Conservation (phyloP, 148 eudicot genomes). For the Spergularia marina region DNA sequence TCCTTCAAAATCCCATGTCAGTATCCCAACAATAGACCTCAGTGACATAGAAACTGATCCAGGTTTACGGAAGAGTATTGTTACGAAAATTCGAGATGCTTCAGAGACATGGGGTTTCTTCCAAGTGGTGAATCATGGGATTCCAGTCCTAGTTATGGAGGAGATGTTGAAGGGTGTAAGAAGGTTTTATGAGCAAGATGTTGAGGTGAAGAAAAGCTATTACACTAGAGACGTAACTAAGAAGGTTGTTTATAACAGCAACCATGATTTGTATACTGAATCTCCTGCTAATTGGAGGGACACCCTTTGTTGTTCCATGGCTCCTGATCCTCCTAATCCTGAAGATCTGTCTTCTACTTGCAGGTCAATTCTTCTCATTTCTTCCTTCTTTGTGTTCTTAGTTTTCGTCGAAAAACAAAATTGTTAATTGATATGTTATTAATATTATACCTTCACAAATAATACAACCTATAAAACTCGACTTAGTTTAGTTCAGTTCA, state of each 20-base stretch:
- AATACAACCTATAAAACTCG: too few relatives aligned
- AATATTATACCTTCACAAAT: too few relatives aligned
- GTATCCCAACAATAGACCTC: constrained; percentile 9
- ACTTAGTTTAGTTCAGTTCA: too few relatives aligned
- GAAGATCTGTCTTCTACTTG: constrained; percentile 47
- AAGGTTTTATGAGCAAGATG: constrained; percentile 38
- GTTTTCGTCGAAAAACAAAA: neutral
- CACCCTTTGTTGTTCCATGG: constrained; percentile 29
- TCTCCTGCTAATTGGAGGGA: constrained; percentile 60
- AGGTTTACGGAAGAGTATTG: neutral
- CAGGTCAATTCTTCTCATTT: constrained; percentile 37
- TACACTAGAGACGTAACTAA: constrained; percentile 30
- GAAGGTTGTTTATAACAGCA: constrained; percentile 37
- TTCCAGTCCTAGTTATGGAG: constrained; percentile 26
- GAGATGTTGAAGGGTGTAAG: constrained; percentile 30
- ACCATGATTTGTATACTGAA: constrained; percentile 42
- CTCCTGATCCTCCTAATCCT: constrained; percentile 40
- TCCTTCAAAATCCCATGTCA: constrained; percentile 7
- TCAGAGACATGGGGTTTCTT: constrained; percentile 35
- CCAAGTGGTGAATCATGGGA: constrained; percentile 44
- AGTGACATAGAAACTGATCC: neutral
- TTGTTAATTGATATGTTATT: too few relatives aligned
- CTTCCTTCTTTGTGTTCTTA: neutral
- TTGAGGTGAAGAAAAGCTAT: constrained; percentile 32
- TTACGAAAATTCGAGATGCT: constrained; percentile 21